Evolutionary conservation across 106 monocot genomes (phyloP), one percentile per base, ranked within the genome.

Genomic region (Posidonia australis): DNA sequence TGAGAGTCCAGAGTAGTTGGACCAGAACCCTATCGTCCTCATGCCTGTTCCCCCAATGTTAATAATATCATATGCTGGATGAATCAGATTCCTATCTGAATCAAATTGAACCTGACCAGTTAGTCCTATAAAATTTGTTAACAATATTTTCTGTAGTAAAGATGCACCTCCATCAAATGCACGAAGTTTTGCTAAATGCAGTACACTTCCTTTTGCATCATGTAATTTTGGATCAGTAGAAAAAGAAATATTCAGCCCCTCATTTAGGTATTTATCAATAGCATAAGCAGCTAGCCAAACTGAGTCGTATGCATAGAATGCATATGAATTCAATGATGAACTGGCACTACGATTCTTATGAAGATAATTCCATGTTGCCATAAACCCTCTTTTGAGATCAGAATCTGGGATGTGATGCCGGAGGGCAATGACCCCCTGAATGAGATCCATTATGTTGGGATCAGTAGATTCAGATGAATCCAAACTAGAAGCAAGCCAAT

Each of bases 291-390:
- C 61, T 17, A 81, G 54, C 92, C 92, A 87, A 42, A 92, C 77
- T 14, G 92, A 79, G 64, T 87, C 92, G 58, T 92, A 92, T 30
- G 92, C 92, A 63, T 82, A 91, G 28, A 84, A 56, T 18, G 81
- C 83, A 70, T 82, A 91, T 13, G 74, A 64, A 66, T 87, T 87
- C 65, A 84, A 66, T 13, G 47, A 67, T 20, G 82, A 77, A 45
- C 22, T 71, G 10, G 32, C 30, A 66, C 43, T 78, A 5, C 61
- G 70, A 17, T 62, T 76, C 19, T 70, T 63, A 23, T 44, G 49
- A 26, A 64, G 22, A 31, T 54, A 53, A 48, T 78, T 80, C 86
- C 83, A 90, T 65, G 76, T 75, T 0, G 81, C 77, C 11, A 57
- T 24, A 72, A 84, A 87, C 3, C 60, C 62, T 32, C 20, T 66